Evolutionary conservation across 495 filamentous ascomycete genomes (phyloP).

Genomic region (Podospora appendiculata): DNA sequence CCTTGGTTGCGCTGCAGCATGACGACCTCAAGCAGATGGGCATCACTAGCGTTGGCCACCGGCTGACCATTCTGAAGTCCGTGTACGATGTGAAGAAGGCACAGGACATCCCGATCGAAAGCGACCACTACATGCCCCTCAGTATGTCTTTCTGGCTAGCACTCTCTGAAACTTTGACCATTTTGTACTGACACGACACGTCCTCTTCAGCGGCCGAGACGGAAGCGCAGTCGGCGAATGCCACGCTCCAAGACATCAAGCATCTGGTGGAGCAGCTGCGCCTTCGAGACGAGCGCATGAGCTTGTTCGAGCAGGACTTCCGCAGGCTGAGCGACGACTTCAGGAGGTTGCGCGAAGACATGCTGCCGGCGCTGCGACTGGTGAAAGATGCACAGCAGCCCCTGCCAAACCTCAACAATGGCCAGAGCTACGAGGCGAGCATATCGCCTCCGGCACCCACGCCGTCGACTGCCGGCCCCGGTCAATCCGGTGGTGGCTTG

Average conservation of each 20-base stretch:
- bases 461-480: slow-evolving; percentile 33
- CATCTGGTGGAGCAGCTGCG: slow-evolving; percentile 79
- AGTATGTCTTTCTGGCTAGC: slow-evolving; percentile 51
- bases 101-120: slow-evolving; percentile 82
- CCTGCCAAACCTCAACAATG: slow-evolving; percentile 51
- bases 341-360: slow-evolving; percentile 74
- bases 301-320: slow-evolving; percentile 70
- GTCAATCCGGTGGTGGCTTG: slow-evolving; percentile 21
- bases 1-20: slow-evolving; percentile 79
- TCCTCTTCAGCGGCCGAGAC: slow-evolving; percentile 69
- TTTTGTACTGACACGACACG: slow-evolving; percentile 13
- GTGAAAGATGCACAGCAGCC: slow-evolving; percentile 87
- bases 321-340: slow-evolving; percentile 78
- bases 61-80: slow-evolving; percentile 86
- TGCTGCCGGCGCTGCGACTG: slow-evolving; percentile 81
- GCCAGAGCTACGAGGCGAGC: slow-evolving; percentile 35
- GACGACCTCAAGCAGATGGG: slow-evolving; percentile 94
- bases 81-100: slow-evolving; percentile 93
- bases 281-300: slow-evolving; percentile 79
- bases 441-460: slow-evolving; percentile 46
- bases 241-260: slow-evolving; percentile 86
- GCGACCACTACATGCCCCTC: slow-evolving; percentile 87
- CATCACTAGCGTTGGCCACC: slow-evolving; percentile 84
- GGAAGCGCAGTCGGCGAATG: slow-evolving; percentile 71
- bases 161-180: neutral